Conservation (phyloP, 192 early-diverging fungal genomes). For the Cetraspora pellucida region DNA sequence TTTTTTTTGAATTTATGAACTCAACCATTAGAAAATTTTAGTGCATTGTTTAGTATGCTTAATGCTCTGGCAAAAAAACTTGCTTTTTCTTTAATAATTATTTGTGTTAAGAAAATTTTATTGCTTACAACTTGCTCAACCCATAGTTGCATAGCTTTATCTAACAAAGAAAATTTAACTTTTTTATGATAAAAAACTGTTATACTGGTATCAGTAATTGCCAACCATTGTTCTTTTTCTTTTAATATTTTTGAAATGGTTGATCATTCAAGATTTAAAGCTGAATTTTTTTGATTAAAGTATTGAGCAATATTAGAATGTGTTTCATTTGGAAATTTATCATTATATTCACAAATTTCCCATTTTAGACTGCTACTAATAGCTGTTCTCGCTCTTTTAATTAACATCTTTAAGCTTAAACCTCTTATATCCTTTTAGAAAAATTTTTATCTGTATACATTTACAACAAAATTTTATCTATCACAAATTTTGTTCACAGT, state of each 20-base stretch:
- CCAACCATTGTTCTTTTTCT: too few species aligned
- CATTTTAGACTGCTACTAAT: neutral
- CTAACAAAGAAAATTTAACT: too few species aligned
- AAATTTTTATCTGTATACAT: too few species aligned
- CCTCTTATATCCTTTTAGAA: too few species aligned
- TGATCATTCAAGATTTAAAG: neutral
- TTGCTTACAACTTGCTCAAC: neutral
- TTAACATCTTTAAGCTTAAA: too few species aligned
- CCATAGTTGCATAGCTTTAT: neutral
- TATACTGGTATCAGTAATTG: too few species aligned
- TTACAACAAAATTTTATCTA: too few species aligned
- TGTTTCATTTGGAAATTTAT: neutral
- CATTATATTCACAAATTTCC: neutral
- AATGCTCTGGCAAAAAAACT: neutral
- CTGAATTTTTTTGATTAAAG: neutral
- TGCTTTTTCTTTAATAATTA: neutral
- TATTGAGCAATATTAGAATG: neutral
- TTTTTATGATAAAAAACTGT: too few species aligned
- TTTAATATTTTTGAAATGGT: too few species aligned
- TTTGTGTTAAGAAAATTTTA: neutral
- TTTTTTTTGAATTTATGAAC: neutral
- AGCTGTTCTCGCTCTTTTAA: neutral
- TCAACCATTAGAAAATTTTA: slow-evolving; percentile 12
- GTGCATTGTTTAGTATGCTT: neutral
- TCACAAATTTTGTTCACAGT: too few species aligned